These are phyloP conservation scores for Silene noctiflora DNA, from an alignment of 179 eudicot species.

Conservation along the genomic window DNA sequence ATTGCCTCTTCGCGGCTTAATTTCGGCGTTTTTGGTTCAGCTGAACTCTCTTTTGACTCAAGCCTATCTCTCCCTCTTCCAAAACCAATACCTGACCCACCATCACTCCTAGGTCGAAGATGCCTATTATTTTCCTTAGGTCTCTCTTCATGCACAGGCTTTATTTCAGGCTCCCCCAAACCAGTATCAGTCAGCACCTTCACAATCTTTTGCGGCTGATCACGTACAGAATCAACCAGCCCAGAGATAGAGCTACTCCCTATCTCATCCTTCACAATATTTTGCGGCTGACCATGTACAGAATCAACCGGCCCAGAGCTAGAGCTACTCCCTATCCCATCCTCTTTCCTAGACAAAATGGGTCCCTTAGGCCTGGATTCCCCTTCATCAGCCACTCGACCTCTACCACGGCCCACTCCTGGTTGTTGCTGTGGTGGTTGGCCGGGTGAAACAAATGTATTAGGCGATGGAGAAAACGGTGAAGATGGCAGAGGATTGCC, in stretches of 20 bases:
- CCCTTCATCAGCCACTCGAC: conserved; percentile 17
- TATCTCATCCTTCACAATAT: conserved; percentile 26
- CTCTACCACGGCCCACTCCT: conserved; percentile 21
- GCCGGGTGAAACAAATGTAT: conserved; percentile 26
- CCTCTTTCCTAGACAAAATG: conserved; percentile 38
- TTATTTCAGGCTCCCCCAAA: conserved; percentile 43
- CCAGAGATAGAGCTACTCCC: background rate
- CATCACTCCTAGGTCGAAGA: conserved; percentile 31
- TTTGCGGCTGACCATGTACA: conserved; percentile 13
- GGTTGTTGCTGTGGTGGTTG: background rate
- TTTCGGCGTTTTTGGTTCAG: conserved; percentile 29
- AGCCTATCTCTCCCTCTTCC: conserved; percentile 19
- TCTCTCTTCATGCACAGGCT: conserved; percentile 18
- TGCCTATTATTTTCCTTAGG: conserved; percentile 57
- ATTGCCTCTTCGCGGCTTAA: conserved; percentile 62
- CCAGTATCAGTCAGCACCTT: conserved; percentile 50
- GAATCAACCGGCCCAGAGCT: too few species aligned
- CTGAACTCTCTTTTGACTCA: conserved; percentile 17
- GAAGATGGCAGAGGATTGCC: conserved; percentile 44
- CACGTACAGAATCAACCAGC: too few species aligned
- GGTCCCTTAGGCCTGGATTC: conserved; percentile 36
- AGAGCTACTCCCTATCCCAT: conserved; percentile 9
- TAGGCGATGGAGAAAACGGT: conserved; percentile 34
- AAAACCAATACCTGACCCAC: background rate
- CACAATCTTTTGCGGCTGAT: conserved; percentile 24